Base-by-base conservation (phyloP, 208 protist species). In the Crithidia bombi region DNA sequence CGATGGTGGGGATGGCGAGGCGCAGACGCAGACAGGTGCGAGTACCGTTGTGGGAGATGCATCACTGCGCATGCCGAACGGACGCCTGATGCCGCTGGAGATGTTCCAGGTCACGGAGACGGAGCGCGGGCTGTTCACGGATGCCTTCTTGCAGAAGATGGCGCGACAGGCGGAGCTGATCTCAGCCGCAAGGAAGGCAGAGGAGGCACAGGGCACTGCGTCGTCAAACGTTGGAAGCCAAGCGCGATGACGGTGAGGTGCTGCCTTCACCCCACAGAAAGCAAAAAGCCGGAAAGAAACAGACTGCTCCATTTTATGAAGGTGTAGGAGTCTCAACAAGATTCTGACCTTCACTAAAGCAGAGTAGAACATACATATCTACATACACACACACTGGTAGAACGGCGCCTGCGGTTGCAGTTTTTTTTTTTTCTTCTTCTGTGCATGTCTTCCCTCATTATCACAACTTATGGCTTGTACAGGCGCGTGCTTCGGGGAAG, bases 101-200 rank as follows among this genome's bases (percentile, higher is more conserved):
- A 87, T 93, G 87, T 93, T 91, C 75, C 70, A 83, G 46, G 51
- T 87, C 6, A 89, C 85, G 25, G 68, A 55, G 44, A 67, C 75
- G 0, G 87, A 93, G 59, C 70, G 50, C 3, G 38, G n/a, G 19
- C 26, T 79, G 25, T 82, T 73, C 28, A 75, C 81, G 19, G 44
- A 73, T 3, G 35, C 25, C 21, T 73, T 86, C 19, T 50, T 71
- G 19, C 43, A 26, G 26, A 80, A 77, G 54, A 84, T 87, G 78
- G 49, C 58, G 15, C 62, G 58, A 6, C 66, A 81, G 30, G 71
- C 70, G 15, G 30, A 72, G 49, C 65, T 52, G 15, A 49, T 85
- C 26, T 21, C 49, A 7, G 64, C 61, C 21, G 74, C 66, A 1
- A 35, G 54, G 50, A 30, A 26, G 30, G 26, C 23, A 23, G 44